Base-by-base conservation (phyloP, 169 alveolate species). In the Cryptosporidium parvum region DNA sequence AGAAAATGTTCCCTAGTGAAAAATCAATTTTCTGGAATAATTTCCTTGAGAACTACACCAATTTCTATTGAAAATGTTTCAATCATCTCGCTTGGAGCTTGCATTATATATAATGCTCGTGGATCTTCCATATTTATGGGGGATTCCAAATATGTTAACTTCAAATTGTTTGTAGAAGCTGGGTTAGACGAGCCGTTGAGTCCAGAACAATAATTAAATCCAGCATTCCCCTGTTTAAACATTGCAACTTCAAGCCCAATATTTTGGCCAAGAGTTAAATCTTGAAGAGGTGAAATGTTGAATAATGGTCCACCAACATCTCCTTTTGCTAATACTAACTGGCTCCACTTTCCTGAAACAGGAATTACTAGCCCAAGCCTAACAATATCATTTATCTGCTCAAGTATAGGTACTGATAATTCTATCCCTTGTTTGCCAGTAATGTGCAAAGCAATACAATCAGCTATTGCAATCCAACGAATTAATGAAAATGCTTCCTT, bases 401-500 rank as follows among this genome's bases (percentile, higher is more conserved):
- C 89, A 37, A 80, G 21, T 6, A 80, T 29, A 12, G 75, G 44
- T 14, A 80, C 75, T n/a, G 89, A 61, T 39, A 26, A 73, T n/a
- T 80, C 89, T n/a, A 80, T 39, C n/a, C 89, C 89, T 23, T 80
- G 69, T 10, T 29, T 44, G 0, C 89, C 89, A 4, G 80, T 62
- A 26, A 80, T 80, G 35, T 80, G 89, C 42, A 61, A 45, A 39
- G 89, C 73, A 62, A 80, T 80, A 37, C 89, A 80, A 35, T 80
- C 89, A 21, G 89, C 75, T 12, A 80, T 51, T 26, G 80, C 89
- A n/a, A 80, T 18, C 89, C 89, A 80, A 31, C 89, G 73, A 39
- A 62, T 62, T 2, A 80, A 42, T 8, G 89, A 80, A 65, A 80
- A 80, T 26, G 89, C 35, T 45, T 65, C 75, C 21, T 31, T 65